phyloP scores from a whole-genome alignment of 768 basidiomycete genomes.

The Nidularia sp. region DNA sequence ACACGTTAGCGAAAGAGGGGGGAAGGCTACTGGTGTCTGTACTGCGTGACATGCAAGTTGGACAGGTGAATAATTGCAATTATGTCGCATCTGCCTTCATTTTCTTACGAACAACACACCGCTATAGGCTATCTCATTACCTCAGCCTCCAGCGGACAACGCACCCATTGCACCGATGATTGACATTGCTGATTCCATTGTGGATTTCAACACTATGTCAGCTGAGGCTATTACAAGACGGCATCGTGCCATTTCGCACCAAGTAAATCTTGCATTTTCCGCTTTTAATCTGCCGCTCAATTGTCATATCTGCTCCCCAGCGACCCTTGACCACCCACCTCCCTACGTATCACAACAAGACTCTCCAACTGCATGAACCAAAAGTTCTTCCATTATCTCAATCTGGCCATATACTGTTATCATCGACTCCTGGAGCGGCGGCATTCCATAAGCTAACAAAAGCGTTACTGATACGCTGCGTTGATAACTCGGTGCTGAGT shows the following conservation, averaged over 20 bases:
- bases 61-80: slow-evolving; percentile 44
- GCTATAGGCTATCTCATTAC: slow-evolving; percentile 39
- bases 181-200: slow-evolving; percentile 39
- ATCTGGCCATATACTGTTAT: not conserved
- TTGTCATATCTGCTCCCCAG: slow-evolving; percentile 9
- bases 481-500: slow-evolving; percentile 43
- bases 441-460: slow-evolving; percentile 32
- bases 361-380: slow-evolving; percentile 33
- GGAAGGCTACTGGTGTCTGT: slow-evolving; percentile 70
- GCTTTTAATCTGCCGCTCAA: not conserved
- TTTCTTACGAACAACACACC: not conserved
- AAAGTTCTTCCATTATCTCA: slow-evolving; percentile 5
- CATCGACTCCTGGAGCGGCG: slow-evolving; percentile 33
- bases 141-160: slow-evolving; percentile 37
- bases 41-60: slow-evolving; percentile 48
- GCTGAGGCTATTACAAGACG: slow-evolving; percentile 51
- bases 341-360: slow-evolving; percentile 18
- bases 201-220: slow-evolving; percentile 56
- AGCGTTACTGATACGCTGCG: slow-evolving; percentile 53
- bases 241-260: slow-evolving; percentile 66
- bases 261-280: slow-evolving; percentile 33
- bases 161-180: slow-evolving; percentile 60
- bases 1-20: slow-evolving; percentile 56
- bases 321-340: slow-evolving; percentile 28
- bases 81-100: slow-evolving; percentile 1